These are phyloP conservation scores for Termitomyces sp. DNA, from an alignment of 768 basidiomycete species.

Conservation along the genomic window DNA sequence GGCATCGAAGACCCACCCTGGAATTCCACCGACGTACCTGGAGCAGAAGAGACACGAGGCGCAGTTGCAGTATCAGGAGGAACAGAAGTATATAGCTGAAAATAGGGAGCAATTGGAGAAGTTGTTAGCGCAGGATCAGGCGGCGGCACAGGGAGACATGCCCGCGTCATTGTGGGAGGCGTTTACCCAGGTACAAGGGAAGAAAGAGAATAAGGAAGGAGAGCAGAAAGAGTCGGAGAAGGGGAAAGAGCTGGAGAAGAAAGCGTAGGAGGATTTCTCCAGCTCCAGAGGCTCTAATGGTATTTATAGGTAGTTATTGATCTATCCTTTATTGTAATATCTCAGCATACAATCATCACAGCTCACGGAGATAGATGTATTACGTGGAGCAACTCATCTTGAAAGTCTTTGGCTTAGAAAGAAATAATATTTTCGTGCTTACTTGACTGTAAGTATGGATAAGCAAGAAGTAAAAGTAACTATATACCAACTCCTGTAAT, in stretches of 20 bases:
- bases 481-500: not conserved
- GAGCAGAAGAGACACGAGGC: constrained; percentile 50
- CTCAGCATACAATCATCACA: not conserved
- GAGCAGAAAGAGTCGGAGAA: not conserved
- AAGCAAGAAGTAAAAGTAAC: not conserved
- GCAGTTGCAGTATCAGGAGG: constrained; percentile 42
- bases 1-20: constrained; percentile 15
- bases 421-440: not conserved
- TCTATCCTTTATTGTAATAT: not conserved
- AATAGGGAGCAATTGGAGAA: constrained; percentile 42
- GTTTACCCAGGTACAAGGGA: constrained; percentile 25
- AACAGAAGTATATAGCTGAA: constrained; percentile 43
- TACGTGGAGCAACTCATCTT: not conserved
- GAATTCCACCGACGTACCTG: constrained; percentile 44
- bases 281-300: not conserved
- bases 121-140: constrained; percentile 32
- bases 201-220: constrained; percentile 3
- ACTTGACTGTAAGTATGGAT: not conserved
- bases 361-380: not conserved
- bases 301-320: not conserved
- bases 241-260: not conserved
- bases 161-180: constrained; percentile 47
- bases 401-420: not conserved
- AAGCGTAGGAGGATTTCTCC: not conserved
- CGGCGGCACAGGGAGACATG: constrained; percentile 28